A percentile compares a stretch with the other conserved stretches of the same genome.
Conservation (phyloP, 306 rosid genomes). For the Malus sieversii region DNA sequence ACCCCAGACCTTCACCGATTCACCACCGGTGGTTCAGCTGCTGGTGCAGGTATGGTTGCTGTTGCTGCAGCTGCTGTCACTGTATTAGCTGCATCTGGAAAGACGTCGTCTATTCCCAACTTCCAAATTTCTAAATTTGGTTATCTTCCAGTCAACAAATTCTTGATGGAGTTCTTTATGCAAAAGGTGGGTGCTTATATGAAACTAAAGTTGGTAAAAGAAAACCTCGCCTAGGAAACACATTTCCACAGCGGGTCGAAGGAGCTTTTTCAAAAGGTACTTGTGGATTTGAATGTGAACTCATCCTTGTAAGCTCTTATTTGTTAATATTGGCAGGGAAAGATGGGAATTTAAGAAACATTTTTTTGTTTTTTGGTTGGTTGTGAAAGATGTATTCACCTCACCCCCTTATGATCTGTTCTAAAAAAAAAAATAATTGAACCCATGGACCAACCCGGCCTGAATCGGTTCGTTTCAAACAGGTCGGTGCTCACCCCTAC, state of each 20-base stretch:
- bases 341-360: too few species aligned
- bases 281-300: background rate
- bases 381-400: too few species aligned
- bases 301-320: too few species aligned
- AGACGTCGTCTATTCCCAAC: conserved; percentile 55
- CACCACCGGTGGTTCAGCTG: conserved; percentile 41
- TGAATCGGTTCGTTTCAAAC: too few species aligned
- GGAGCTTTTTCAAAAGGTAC: conserved; percentile 37
- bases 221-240: conserved; percentile 54
- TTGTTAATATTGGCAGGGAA: too few species aligned
- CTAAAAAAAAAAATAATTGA: too few species aligned
- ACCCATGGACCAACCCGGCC: too few species aligned
- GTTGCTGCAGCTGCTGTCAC: conserved; percentile 85
- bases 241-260: conserved; percentile 36
- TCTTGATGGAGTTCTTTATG: conserved; percentile 60
- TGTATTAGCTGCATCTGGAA: conserved; percentile 68
- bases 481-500: too few species aligned
- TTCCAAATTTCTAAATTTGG: conserved; percentile 79
- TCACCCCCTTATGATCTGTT: too few species aligned
- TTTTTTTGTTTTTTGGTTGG: too few species aligned
- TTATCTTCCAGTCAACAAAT: conserved; percentile 61
- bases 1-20: too few species aligned
- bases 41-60: conserved; percentile 85
- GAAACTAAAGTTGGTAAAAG: conserved; percentile 38
- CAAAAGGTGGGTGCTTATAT: conserved; percentile 73